Evolutionary conservation across 1,284 basidiomycete species (phyloP), one percentile per base, ranked within the genome.

Genomic region (Erythrobasidium hasegawianum): DNA sequence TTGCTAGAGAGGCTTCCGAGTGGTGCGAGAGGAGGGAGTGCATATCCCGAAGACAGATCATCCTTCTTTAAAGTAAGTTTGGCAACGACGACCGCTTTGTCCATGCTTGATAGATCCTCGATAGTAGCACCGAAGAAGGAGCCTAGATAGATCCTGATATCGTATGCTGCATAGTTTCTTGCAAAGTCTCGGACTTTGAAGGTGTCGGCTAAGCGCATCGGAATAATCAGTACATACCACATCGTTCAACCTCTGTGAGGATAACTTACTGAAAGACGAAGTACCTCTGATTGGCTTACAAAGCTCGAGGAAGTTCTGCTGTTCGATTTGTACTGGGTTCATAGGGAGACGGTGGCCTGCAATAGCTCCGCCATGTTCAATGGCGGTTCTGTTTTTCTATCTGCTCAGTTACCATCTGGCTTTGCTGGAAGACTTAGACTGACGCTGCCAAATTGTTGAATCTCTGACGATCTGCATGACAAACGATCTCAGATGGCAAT

Each of bases 71-170:
- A 49, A 13, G 38, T 47, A 22, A 64, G 16, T 49, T 33, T 56
- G 16, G 54, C 61, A 2, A 64, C 18, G 9, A 64, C 53, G 24
- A 64, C 27, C 7, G 61, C 43, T 24, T 56, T n/a, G 26, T 56
- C 45, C 50, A 64, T 56, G 1, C 39, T 24, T 1, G 7, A 14
- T 22, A 20, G 18, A 29, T 61, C 59, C 13, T 22, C 24, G 2
- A 20, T 38, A 9, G 18, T 53, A 22, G 50, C 50, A 16, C 61
- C 61, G 26, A 24, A 64, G 43, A 29, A 64, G 20, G 53, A 56
- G 20, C 61, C 61, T 24, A 64, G 45, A 41, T 39, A 57, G 4
- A 64, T n/a, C 16, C 43, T 41, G 24, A 64, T 56, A 11, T 27
- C 22, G 43, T 43, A 52, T 16, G 52, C 53, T 18, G 56, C 18